A percentile compares a stretch with the other conserved stretches of the same genome.
These are phyloP conservation scores for Solanum hybrid DNA, from an alignment of 305 asterid genomes.

Conservation along the genomic window DNA sequence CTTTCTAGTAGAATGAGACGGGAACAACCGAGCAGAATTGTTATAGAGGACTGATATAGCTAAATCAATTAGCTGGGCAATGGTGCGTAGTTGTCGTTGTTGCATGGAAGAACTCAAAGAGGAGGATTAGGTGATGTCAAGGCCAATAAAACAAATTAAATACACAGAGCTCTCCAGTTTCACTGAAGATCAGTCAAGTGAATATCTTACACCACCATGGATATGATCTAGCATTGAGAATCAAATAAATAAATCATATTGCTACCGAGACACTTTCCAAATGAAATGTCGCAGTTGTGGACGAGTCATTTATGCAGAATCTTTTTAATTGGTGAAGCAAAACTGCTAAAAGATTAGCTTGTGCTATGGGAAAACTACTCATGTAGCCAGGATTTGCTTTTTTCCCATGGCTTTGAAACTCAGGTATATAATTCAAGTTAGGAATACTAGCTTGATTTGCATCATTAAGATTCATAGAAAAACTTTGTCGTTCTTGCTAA, in stretches of 20 bases:
- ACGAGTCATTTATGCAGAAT: neutral
- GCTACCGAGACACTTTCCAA: neutral
- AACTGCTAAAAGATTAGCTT: neutral
- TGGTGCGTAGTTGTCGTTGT: neutral
- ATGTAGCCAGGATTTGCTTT: neutral
- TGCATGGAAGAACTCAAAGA: neutral
- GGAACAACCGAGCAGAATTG: neutral
- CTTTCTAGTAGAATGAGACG: neutral
- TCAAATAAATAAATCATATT: neutral
- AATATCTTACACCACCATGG: neutral
- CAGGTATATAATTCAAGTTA: neutral
- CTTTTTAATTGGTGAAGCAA: neutral
- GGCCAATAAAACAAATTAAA: neutral
- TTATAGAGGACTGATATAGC: neutral
- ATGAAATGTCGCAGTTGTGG: neutral
- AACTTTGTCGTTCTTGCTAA: neutral
- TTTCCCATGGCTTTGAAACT: neutral
- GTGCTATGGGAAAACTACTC: neutral
- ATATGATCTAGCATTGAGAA: neutral
- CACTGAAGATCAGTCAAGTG: neutral
- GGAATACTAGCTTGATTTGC: neutral
- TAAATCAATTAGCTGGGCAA: neutral
- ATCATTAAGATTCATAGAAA: neutral
- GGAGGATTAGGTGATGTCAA: neutral
- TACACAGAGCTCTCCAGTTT: neutral